These are phyloP conservation scores for Cercospora zeae-maydis DNA, from an alignment of 2,329 filamentous ascomycete genomes.

Conservation along the genomic window DNA sequence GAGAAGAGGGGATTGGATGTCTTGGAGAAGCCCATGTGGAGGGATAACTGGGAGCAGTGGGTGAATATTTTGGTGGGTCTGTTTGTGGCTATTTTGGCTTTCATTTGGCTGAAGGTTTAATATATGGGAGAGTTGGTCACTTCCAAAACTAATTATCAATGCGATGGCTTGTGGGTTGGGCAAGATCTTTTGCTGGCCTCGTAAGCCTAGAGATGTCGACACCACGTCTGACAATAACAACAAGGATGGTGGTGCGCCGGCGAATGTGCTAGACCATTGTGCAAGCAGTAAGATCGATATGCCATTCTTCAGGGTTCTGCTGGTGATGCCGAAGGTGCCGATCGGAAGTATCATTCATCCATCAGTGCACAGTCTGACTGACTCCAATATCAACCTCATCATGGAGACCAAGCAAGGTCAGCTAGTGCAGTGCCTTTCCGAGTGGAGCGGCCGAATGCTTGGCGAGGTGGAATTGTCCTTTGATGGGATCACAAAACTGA, in stretches of 20 bases:
- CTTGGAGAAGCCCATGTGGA: slow-evolving; percentile 28
- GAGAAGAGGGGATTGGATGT: slow-evolving; percentile 30
- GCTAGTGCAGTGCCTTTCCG: slow-evolving; percentile 29
- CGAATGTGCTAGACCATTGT: slow-evolving; percentile 18
- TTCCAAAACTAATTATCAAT: no score
- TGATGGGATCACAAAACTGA: slow-evolving; percentile 13
- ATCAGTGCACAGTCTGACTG: slow-evolving; percentile 35
- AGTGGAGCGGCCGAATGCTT: slow-evolving; percentile 29
- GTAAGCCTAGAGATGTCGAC: no score
- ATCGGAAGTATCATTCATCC: slow-evolving; percentile 37
- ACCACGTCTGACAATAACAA: no score
- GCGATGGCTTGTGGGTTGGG: no score
- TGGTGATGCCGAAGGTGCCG: slow-evolving; percentile 23
- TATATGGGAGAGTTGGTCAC: no score
- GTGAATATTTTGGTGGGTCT: slow-evolving; percentile 21
- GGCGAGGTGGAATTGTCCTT: slow-evolving; percentile 7
- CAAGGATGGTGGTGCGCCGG: not conserved
- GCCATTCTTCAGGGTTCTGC: not conserved
- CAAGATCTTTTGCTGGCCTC: no score
- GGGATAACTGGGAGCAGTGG: slow-evolving; percentile 29
- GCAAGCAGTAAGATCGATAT: not conserved
- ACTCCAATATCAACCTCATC: slow-evolving; percentile 29
- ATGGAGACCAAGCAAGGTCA: slow-evolving; percentile 30
- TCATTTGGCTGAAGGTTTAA: no score
- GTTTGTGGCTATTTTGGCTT: not conserved